Base-by-base conservation (phyloP, 352 stramenopile genomes). In the Globisporangium paroecandrum region DNA sequence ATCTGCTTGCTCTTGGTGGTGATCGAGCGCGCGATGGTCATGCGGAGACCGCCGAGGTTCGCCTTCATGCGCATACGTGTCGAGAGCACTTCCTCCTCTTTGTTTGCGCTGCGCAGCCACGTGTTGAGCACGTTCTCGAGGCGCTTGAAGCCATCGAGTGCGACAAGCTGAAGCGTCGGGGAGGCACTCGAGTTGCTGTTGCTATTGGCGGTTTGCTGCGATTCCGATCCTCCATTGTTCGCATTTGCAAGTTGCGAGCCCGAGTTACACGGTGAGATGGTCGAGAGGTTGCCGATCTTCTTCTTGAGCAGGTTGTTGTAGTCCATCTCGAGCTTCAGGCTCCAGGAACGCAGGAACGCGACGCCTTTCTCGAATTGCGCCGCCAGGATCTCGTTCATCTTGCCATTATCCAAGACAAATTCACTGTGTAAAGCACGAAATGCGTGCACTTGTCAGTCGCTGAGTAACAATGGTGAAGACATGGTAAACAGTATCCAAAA, bases 311-410 rank as follows among this genome's bases (percentile, higher is more conserved):
- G 18, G 54, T 4, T 36, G 66, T 87, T 87, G 70, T 85, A 90
- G 59, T 82, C 75, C 47, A 77, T 77, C 66, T 90, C 82, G 24
- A 83, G 55, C 27, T 75, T 69, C 5, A 77, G 68, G n/a, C 63
- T 77, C 78, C 78, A 90, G 3, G 76, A 74, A 2, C 79, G 82
- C 6, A 89, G 69, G 58, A 72, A 73, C 56, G 78, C 74, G 32
- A 78, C 77, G 9, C 66, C 78, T 58, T 83, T 81, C 34, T 89
- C 82, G 41, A 90, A 77, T 32, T 83, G 78, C 29, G 69, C 69
- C 15, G 70, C 77, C 20, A 69, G 65, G 22, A 77, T 70, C 32
- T 84, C 76, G 20, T 78, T 88, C 61, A 70, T 76, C 66, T 85
- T 87, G 49, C 64, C 71, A 38, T 73, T 81, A 56, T 76, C 76